A percentile compares a stretch with the other conserved stretches of the same genome.
phyloP scores from a whole-genome alignment of 352 stramenopile species.

The Phytopythium litorale region DNA sequence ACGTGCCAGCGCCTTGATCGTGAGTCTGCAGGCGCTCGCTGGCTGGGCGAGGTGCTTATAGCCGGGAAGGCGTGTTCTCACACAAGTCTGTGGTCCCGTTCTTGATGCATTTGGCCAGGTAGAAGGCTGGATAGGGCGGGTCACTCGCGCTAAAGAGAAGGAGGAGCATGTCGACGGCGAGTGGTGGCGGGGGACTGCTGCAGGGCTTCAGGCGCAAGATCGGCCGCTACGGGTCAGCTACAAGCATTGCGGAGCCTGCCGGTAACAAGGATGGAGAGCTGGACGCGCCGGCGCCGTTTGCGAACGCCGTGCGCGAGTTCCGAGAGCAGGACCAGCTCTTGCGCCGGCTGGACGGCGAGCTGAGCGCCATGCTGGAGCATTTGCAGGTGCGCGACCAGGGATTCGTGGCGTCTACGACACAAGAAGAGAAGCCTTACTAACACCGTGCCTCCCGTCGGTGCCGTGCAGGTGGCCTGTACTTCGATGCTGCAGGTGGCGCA shows the following conservation, averaged over 20 bases:
- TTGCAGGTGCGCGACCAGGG: conserved; percentile 30
- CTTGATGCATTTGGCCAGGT: too few relatives aligned
- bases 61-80: too few relatives aligned
- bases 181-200: conserved; percentile 25
- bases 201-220: conserved; percentile 67
- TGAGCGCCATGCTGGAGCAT: conserved; percentile 51
- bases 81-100: too few relatives aligned
- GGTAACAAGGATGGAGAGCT: neutral
- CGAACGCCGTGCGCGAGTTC: conserved; percentile 42
- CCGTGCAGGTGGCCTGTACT: conserved; percentile 3
- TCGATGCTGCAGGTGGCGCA: conserved; percentile 27
- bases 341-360: conserved; percentile 36
- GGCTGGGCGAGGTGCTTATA: too few relatives aligned
- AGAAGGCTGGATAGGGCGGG: too few relatives aligned
- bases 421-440: too few relatives aligned
- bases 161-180: conserved; percentile 1
- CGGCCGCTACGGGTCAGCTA: conserved; percentile 24
- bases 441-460: neutral
- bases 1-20: too few relatives aligned
- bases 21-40: too few relatives aligned
- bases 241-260: conserved; percentile 4
- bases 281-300: conserved; percentile 23
- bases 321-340: conserved; percentile 46
- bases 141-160: too few relatives aligned
- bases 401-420: neutral